Evolutionary conservation across 495 filamentous ascomycete genomes (phyloP), one percentile per base, ranked within the genome.

Genomic region (Neurospora sp.): DNA sequence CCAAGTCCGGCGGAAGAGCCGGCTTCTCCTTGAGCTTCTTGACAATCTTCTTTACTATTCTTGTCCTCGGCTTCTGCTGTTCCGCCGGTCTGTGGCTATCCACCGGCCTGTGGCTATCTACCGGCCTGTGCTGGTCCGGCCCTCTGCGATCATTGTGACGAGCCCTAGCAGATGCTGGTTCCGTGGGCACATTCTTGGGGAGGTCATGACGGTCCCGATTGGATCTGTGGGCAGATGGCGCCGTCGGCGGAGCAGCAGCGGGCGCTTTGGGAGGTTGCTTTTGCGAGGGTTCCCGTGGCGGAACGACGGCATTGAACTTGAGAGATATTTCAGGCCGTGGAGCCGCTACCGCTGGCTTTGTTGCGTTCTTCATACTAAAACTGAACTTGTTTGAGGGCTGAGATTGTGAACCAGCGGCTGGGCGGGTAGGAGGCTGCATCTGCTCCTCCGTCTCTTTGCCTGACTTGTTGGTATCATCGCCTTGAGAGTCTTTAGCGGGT

Each of bases 331-430:
- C 92, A 8, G 91, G 88, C 74, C 93, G 92, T 5, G 92, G 86
- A 31, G 88, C 82, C 23, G 89, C 83, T n/a, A 84, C 80, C 7
- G 86, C 82, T 27, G 88, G 82, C 73, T 96, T 96, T 66, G 54
- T 66, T 0, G 86, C 81, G 39, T 89, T 84, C 79, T 96, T 96
- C 81, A 97, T 91, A 14, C 93, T 91, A 81, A 97, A 97, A 77
- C 92, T 94, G 76, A 97, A 93, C 79, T 94, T 95, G 44, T 90
- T 90, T 18, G 79, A 70, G 20, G 81, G 78, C 41, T 77, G 77
- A 39, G 85, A 88, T 82, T 86, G 88, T 85, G 70, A 83, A 73
- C 77, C 86, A 82, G 35, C 59, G 8, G 86, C 79, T n/a, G 85
- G 80, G 73, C 88, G 84, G 62, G 79, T 82, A 16, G 79, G 78